phyloP scores from a whole-genome alignment of 352 stramenopile species.

The Phytophthora uliginosa region DNA sequence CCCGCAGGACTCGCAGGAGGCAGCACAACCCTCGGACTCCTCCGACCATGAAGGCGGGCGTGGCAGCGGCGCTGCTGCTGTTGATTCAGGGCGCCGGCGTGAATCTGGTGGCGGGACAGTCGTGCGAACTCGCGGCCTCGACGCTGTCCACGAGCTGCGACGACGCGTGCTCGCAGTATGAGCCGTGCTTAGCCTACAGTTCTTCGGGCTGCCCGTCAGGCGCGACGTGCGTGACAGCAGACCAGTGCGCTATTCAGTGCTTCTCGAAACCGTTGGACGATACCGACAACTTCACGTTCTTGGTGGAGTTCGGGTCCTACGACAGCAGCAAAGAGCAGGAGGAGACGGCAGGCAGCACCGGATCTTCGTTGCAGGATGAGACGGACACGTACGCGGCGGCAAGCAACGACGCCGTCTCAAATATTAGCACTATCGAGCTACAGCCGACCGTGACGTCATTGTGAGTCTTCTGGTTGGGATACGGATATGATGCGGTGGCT shows the following conservation, averaged over 20 bases:
- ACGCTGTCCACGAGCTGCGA: slow-evolving; percentile 63
- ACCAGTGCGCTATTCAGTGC: slow-evolving; percentile 60
- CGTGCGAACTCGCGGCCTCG: slow-evolving; percentile 18
- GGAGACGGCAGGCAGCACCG: slow-evolving; percentile 13
- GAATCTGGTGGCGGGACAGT: slow-evolving; percentile 9
- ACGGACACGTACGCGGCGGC: slow-evolving; percentile 39
- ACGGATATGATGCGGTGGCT: not conserved
- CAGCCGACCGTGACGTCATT: slow-evolving; percentile 35
- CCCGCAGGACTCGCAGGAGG: slow-evolving; percentile 21
- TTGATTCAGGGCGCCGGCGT: slow-evolving; percentile 16
- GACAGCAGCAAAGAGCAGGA: slow-evolving; percentile 19
- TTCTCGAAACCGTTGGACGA: slow-evolving; percentile 43
- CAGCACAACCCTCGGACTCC: not conserved
- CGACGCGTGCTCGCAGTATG: slow-evolving; percentile 48
- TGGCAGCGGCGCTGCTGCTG: slow-evolving; percentile 19
- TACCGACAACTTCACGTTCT: slow-evolving; percentile 54
- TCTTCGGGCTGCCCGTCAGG: slow-evolving; percentile 34
- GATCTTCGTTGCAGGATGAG: slow-evolving; percentile 30
- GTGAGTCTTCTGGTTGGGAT: slow-evolving; percentile 21
- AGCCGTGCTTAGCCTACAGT: slow-evolving; percentile 62
- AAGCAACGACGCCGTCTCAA: slow-evolving; percentile 47
- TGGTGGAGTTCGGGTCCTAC: slow-evolving; percentile 64
- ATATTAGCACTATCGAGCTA: slow-evolving; percentile 33
- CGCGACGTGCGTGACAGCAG: slow-evolving; percentile 27
- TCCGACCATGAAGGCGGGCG: slow-evolving; percentile 18